Evolutionary conservation across 139 green algal genomes (phyloP).

Genomic region (Axilococcus clingmanii): DNA sequence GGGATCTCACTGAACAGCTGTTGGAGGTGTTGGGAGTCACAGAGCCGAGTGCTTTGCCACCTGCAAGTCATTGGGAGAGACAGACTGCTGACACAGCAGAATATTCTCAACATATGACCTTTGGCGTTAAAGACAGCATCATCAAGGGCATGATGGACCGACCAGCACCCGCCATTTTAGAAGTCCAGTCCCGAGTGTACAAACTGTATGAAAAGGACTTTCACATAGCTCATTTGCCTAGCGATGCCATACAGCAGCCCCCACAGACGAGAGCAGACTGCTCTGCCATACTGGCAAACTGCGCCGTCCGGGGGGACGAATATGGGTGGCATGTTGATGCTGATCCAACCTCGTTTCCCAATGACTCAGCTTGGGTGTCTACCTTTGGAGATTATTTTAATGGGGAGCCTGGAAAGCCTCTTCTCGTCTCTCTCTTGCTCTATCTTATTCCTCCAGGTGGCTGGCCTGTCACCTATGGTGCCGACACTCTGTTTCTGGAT

Average conservation of each 20-base stretch:
- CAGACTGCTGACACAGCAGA: conserved; percentile 46
- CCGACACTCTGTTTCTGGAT: conserved; percentile 82
- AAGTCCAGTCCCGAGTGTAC: conserved; percentile 59
- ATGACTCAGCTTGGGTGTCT: conserved; percentile 19
- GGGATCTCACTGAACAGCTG: conserved; percentile 12
- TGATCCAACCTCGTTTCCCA: conserved; percentile 58
- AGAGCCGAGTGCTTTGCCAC: conserved; percentile 1
- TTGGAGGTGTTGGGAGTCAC: neutral
- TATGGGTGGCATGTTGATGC: conserved; percentile 79
- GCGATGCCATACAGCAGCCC: conserved; percentile 43
- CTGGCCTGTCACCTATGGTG: conserved; percentile 59
- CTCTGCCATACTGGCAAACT: conserved; percentile 70
- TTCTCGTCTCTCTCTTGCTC: conserved; percentile 72
- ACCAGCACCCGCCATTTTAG: conserved; percentile 35
- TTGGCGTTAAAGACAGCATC: conserved; percentile 42
- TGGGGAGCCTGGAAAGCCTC: conserved; percentile 61
- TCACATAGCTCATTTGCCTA: conserved; percentile 64
- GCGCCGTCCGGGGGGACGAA: conserved; percentile 51
- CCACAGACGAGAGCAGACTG: conserved; percentile 17
- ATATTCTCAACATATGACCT: conserved; percentile 33
- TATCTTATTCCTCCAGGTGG: conserved; percentile 54
- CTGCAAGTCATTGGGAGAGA: conserved; percentile 43
- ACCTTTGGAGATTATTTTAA: conserved; percentile 68
- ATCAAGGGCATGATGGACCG: conserved; percentile 30
- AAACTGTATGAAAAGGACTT: conserved; percentile 63